Conservation (phyloP, 495 filamentous ascomycete species). For the Letharia lupina region DNA sequence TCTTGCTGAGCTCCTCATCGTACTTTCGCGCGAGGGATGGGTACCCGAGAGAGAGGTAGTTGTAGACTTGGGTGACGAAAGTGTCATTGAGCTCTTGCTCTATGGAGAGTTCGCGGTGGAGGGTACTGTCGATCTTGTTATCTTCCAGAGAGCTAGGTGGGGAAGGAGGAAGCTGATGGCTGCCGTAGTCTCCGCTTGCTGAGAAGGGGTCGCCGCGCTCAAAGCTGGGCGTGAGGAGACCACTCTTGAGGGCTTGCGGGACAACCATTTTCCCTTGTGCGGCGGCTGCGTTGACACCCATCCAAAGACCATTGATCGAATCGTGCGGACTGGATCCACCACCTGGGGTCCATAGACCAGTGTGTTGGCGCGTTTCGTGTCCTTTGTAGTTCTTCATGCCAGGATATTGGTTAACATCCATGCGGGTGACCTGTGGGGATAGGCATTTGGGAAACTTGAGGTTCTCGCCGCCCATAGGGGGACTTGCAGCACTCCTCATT, state of each 20-base stretch:
- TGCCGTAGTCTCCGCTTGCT: neutral
- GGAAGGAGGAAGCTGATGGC: constrained; percentile 14
- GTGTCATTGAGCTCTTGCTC: constrained; percentile 63
- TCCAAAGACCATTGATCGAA: constrained; percentile 55
- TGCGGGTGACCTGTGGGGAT: constrained; percentile 71
- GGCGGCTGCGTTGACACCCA: constrained; percentile 42
- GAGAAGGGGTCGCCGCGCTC: constrained; percentile 23
- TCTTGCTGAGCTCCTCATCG: constrained; percentile 73
- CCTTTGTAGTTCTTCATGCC: constrained; percentile 36
- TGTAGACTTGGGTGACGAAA: constrained; percentile 93
- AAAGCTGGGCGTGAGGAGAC: constrained; percentile 23
- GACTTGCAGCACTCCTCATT: constrained; percentile 49
- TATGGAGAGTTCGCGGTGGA: constrained; percentile 45
- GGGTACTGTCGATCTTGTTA: constrained; percentile 36
- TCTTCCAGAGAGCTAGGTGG: constrained; percentile 16
- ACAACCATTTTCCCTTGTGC: constrained; percentile 10
- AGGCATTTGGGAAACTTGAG: constrained; percentile 65
- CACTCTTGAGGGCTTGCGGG: constrained; percentile 18
- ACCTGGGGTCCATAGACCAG: constrained; percentile 38
- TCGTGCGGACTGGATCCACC: constrained; percentile 26
- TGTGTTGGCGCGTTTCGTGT: constrained; percentile 18
- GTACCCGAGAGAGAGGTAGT: constrained; percentile 88
- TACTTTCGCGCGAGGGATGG: constrained; percentile 72
- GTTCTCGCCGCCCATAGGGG: constrained; percentile 78
- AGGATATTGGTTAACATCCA: constrained; percentile 53